Base-by-base conservation (phyloP, 2,329 filamentous ascomycete genomes). In the Colletotrichum nymphaeae region DNA sequence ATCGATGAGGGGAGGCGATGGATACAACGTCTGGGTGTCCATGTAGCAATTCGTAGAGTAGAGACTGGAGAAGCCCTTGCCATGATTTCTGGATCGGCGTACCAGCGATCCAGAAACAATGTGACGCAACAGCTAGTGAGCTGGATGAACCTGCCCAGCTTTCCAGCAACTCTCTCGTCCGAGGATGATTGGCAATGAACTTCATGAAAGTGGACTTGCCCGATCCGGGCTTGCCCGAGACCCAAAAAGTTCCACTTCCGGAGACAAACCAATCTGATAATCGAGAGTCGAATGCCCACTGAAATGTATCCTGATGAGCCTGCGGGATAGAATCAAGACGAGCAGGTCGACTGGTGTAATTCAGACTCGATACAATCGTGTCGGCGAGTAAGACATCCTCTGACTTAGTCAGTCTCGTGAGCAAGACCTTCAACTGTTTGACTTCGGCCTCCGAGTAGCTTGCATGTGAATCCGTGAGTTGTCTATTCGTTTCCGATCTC, bases 11-110 rank as follows among this genome's bases (percentile, higher is more conserved):
- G 16, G 14, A 46, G 42, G 42, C 42, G 6, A 46, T 16, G 16
- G 19, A 19, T 16, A 46, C 42, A 46, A 16, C 42, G 16, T 46
- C 16, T n/a, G 42, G 16, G 19, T 46, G 42, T 46, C 16, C 42
- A n/a, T 46, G 22, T 5, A 76, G 57, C 1, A 73, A 58, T 26
- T 74, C 64, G 16, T 68, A 73, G 14, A 76, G 60, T 32, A 76
- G 53, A 5, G 74, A 69, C 46, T 69, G 80, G 2, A 86, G 75
- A 2, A 87, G 79, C 0, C 85, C 85, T 42, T 81, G 77, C 26
- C 81, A 79, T 0, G 83, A 84, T 68, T 81, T 84, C 63, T 87
- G 84, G 56, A 84, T 78, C 2, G 74, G 59, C 4, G 78, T 81
- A 0, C 85, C 84, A 0, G 81, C 78, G 63, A 80, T 82, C 79